These are phyloP conservation scores for Chenopodium suecicum DNA, from an alignment of 148 eudicot species.

Conservation along the genomic window DNA sequence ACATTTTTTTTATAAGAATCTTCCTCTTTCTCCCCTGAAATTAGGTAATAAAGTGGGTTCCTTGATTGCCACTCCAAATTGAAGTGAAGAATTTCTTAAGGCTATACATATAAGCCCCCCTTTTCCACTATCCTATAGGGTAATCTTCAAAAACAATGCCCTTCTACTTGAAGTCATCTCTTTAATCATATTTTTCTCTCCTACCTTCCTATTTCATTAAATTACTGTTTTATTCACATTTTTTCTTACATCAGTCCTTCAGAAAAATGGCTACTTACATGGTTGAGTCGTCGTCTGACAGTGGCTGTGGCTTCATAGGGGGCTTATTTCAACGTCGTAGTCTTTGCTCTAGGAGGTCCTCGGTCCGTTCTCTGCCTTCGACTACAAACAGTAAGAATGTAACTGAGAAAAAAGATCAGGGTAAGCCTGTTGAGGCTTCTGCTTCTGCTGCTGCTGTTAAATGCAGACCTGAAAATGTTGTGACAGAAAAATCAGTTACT, in stretches of 20 bases:
- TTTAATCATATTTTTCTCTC: slow-evolving; percentile 10
- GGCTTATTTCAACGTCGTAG: slow-evolving; percentile 34
- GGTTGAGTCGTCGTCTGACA: slow-evolving; percentile 28
- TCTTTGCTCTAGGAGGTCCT: slow-evolving; percentile 25
- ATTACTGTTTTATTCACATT: not conserved
- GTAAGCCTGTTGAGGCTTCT: slow-evolving; percentile 1
- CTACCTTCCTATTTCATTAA: slow-evolving; percentile 5
- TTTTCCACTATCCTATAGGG: slow-evolving; percentile 13
- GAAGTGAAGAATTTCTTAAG: slow-evolving; percentile 24
- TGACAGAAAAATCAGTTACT: slow-evolving; percentile 11
- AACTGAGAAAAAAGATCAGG: slow-evolving; percentile 12
- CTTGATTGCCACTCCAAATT: slow-evolving; percentile 38
- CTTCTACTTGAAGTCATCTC: slow-evolving; percentile 40
- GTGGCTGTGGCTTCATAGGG: slow-evolving; percentile 50
- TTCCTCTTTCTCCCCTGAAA: slow-evolving; percentile 23
- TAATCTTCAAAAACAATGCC: slow-evolving; percentile 34
- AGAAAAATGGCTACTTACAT: slow-evolving; percentile 25
- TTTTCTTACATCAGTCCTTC: not conserved
- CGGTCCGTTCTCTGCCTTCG: slow-evolving; percentile 24
- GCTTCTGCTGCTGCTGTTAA: slow-evolving; percentile 1
- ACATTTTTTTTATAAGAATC: slow-evolving; percentile 6
- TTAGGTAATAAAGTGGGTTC: slow-evolving; percentile 30
- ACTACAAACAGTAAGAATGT: not conserved
- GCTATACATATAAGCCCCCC: slow-evolving; percentile 23
- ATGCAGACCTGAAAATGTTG: slow-evolving; percentile 5